Percentiles rank a stretch among this genome's conserved stretches.
Evolutionary conservation across 805 yeast species (phyloP).

Genomic region (Ogataea corticis): DNA sequence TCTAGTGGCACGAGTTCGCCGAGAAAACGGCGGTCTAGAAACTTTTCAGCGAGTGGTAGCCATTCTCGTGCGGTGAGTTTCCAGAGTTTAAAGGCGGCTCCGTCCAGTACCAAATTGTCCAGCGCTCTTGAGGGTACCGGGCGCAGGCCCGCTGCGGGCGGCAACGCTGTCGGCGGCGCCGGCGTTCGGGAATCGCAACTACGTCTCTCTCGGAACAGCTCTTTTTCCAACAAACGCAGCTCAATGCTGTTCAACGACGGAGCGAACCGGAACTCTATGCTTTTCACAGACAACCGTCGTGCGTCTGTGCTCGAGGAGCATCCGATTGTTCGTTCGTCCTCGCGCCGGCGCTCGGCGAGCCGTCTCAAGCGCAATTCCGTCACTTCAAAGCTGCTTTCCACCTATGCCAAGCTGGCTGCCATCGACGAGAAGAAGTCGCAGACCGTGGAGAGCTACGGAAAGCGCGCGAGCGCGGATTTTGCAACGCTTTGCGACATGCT

Average conservation of each 20-base stretch:
- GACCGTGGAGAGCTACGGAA: conserved; percentile 68
- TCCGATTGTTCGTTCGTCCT: conserved; percentile 10
- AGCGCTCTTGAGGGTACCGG: background rate
- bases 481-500: conserved; percentile 76
- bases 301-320: conserved; percentile 3
- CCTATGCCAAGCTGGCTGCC: conserved; percentile 68
- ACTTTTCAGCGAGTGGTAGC: conserved; percentile 46
- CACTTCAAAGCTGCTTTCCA: conserved; percentile 66
- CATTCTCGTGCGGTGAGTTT: conserved; percentile 50
- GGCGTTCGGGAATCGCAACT: background rate
- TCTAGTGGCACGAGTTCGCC: conserved; percentile 29
- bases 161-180: background rate
- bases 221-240: conserved; percentile 32
- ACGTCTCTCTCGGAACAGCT: conserved; percentile 16
- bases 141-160: too few species aligned
- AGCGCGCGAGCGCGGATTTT: conserved; percentile 75
- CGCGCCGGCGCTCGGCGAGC: conserved; percentile 22
- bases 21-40: conserved; percentile 40
- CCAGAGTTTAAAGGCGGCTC: conserved; percentile 28
- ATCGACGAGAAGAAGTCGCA: conserved; percentile 61
- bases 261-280: conserved; percentile 23
- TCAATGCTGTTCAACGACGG: conserved; percentile 35
- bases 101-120: background rate
- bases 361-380: conserved; percentile 64
- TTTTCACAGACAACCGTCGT: conserved; percentile 10